A percentile compares a stretch with the other conserved stretches of the same genome.
These are phyloP conservation scores for Tricholoma hemisulphureum DNA, from an alignment of 768 basidiomycete species.

Conservation along the genomic window DNA sequence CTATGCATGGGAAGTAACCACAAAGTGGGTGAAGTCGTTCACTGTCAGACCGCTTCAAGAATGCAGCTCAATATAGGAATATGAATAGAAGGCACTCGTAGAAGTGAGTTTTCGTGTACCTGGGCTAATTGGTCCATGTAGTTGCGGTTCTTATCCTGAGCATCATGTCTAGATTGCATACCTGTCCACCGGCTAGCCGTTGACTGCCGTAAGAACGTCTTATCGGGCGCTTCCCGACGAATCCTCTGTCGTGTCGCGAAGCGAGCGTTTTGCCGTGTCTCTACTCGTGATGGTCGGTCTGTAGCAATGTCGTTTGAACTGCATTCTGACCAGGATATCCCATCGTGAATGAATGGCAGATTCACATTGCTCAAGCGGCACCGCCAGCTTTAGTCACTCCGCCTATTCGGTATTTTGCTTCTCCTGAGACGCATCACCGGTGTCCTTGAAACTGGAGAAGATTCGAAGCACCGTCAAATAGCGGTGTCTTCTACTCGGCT, in stretches of 20 bases:
- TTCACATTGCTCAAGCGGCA: slow-evolving; percentile 14
- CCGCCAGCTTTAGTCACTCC: background rate
- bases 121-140: background rate
- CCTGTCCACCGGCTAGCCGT: slow-evolving; percentile 62
- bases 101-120: slow-evolving; percentile 15
- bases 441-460: background rate
- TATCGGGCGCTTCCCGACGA: background rate
- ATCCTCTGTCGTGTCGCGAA: background rate
- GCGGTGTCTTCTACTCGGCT: slow-evolving; percentile 10
- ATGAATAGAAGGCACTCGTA: slow-evolving; percentile 15
- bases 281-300: background rate
- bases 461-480: background rate
- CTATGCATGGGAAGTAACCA: slow-evolving; percentile 30
- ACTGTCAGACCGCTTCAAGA: slow-evolving; percentile 3
- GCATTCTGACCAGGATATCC: no score
- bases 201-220: slow-evolving; percentile 58
- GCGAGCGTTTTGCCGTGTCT: no score
- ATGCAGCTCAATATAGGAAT: slow-evolving; percentile 16
- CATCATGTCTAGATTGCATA: slow-evolving; percentile 34
- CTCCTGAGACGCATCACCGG: background rate
- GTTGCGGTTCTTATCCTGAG: background rate
- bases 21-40: slow-evolving; percentile 20
- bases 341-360: background rate
- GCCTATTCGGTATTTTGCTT: background rate
- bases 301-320: background rate